Base-by-base conservation (phyloP, 768 basidiomycete species). In the Tulasnella sp. region DNA sequence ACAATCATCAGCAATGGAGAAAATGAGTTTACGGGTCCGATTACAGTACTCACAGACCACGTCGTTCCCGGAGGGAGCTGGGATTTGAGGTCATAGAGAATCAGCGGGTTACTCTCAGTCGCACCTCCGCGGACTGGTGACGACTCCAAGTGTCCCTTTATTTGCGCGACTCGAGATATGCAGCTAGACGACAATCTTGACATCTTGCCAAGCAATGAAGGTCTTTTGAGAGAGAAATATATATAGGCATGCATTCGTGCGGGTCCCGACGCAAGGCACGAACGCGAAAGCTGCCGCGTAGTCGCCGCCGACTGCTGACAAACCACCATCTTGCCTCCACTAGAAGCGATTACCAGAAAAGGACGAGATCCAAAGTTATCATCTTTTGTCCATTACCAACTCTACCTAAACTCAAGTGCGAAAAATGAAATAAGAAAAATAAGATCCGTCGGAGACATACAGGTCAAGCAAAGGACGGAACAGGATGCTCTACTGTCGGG, bases 61-160 rank as follows among this genome's bases (percentile, higher is more conserved):
- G 47, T n/a, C 35, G 26, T 35, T 12, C 37, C 40, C 3, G 68
- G 32, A 7, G 36, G 17, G 29, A 69, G 39, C 26, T 37, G 34
- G 17, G 71, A 72, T 47, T 72, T 72, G 66, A 72, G 35, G 64
- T 72, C 71, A 67, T 72, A 72, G 12, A 72, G 71, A 39, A 72
- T 72, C 5, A 72, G 19, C 9, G 71, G 71, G 11, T 72, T 72
- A 1, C 14, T 35, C 29, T 6, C 36, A 40, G 64, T 66, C 12
- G 63, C 64, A 22, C 69, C 69, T 22, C 59, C 47, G 19, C 2
- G 32, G 19, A 34, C 32, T 17, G 67, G n/a, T 9, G 39, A 34
- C 42, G 37, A 34, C 40, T 11, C 42, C 36, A 68, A 39, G 29
- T 68, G 67, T 19, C 42, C 40, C 42, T 44, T 40, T 41, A 68